Percentiles rank a stretch among this genome's conserved stretches.
Conservation (phyloP, 345 rosid genomes). For the Microcos paniculata region DNA sequence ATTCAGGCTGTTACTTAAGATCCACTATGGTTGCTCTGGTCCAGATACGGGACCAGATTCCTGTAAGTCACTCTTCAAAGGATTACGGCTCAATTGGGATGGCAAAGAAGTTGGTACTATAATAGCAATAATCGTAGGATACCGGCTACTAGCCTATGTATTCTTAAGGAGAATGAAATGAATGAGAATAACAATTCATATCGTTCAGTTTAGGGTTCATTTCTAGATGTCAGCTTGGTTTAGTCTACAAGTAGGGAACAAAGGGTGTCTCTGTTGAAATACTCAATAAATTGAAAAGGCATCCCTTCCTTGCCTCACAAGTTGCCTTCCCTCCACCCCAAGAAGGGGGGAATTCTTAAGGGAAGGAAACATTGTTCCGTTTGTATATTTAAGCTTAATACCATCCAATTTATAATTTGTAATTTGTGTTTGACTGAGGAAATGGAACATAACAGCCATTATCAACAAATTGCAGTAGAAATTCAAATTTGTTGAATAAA, state of each 20-base stretch:
- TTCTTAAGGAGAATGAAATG: slow-evolving; percentile 27
- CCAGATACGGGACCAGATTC: slow-evolving; percentile 5
- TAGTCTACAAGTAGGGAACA: neutral
- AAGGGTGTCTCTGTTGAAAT: neutral
- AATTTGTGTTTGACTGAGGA: too few relatives aligned
- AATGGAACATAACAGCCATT: too few relatives aligned
- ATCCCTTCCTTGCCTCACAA: neutral
- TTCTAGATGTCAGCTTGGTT: neutral
- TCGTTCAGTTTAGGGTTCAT: neutral
- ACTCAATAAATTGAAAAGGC: neutral
- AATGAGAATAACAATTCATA: slow-evolving; percentile 9
- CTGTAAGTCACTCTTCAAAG: slow-evolving; percentile 13
- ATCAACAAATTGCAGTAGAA: too few relatives aligned
- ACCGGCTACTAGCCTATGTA: slow-evolving; percentile 31
- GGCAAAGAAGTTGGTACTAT: slow-evolving; percentile 26
- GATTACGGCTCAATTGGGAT: slow-evolving; percentile 15
- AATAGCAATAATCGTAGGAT: slow-evolving; percentile 29
- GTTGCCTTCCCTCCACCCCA: neutral
- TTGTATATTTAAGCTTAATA: too few relatives aligned
- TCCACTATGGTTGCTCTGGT: slow-evolving; percentile 20
- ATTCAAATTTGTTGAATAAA: too few relatives aligned
- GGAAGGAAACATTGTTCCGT: neutral
- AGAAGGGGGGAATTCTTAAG: neutral
- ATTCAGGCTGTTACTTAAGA: slow-evolving; percentile 28
- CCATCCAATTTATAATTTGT: too few relatives aligned